Evolutionary conservation across 2,329 filamentous ascomycete genomes (phyloP), one percentile per base, ranked within the genome.

Genomic region (Diplodia intermedia): DNA sequence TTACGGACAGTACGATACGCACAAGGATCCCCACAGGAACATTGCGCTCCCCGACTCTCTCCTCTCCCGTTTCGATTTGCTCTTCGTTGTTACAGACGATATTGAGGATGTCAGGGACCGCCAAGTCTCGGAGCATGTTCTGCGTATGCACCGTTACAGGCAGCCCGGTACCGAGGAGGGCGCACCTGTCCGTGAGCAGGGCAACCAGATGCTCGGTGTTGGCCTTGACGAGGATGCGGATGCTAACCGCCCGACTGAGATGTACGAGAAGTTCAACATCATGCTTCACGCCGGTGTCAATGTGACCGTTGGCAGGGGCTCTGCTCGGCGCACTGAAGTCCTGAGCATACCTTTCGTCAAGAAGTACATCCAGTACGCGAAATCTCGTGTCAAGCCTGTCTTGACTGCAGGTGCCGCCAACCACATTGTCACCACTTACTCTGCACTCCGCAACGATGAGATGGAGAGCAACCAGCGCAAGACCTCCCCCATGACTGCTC

Each of bases 311-410:
- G 91, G 91, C 11, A 88, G 92, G 49, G 91, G 92, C 12, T 82
- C 90, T 31, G 88, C 88, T 73, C 91, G 91, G 79, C 90, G 91
- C 71, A 88, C 91, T 5, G 93, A 97, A 78, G 92, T 99, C 15
- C 84, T 99, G 66, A 97, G 92, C 81, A 97, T 99, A 69, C 92
- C 94, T 0, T 99, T 99, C 81, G 93, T 99, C 84, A 99, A 99
- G 83, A 99, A 99, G 82, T 99, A 97, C 79, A 96, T 99, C 55
- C 95, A 99, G 77, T 99, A 99, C 79, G 93, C 95, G 71, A 99
- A 99, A 83, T 91, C 88, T 43, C 86, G 95, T 76, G 87, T 97
- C 75, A 96, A 93, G 86, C 95, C 95, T 0, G 84, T 97, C 50
- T 83, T 99, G 70, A 97, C 94, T 0, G 93, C 95, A 76, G 93